Conservation (phyloP, 306 rosid genomes). For the Hippophae rhamnoides region DNA sequence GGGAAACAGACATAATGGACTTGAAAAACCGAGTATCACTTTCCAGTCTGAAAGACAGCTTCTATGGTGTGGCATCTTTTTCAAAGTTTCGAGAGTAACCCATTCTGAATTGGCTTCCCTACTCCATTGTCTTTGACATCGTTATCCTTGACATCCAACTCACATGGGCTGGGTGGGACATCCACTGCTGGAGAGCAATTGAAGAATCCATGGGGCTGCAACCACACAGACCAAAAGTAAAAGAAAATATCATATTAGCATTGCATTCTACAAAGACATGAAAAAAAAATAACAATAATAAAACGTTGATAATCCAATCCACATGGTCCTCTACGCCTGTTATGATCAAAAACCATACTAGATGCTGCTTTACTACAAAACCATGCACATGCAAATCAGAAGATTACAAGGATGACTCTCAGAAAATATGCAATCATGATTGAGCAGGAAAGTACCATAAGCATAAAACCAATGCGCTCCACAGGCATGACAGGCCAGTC, state of each 20-base stretch:
- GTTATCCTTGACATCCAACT: slow-evolving; percentile 37
- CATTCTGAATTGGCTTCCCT: slow-evolving; percentile 27
- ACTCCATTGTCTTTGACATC: slow-evolving; percentile 25
- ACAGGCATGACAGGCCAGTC: slow-evolving; percentile 98
- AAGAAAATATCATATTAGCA: too few relatives aligned
- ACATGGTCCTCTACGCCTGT: too few relatives aligned
- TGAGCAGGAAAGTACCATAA: slow-evolving; percentile 35
- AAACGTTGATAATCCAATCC: too few relatives aligned
- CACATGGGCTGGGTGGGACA: slow-evolving; percentile 57
- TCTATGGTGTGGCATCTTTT: neutral
- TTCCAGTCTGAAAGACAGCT: too few relatives aligned
- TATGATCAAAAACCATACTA: too few relatives aligned
- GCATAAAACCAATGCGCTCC: slow-evolving; percentile 73
- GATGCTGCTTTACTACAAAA: too few relatives aligned
- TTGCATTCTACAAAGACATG: too few relatives aligned
- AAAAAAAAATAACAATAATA: too few relatives aligned
- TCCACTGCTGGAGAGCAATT: slow-evolving; percentile 79
- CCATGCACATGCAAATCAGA: slow-evolving; percentile 2
- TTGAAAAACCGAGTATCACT: too few relatives aligned
- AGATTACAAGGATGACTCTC: neutral
- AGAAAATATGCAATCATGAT: neutral
- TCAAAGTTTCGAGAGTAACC: slow-evolving; percentile 38
- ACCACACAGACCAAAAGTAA: slow-evolving; percentile 8
- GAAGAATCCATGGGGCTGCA: slow-evolving; percentile 94
- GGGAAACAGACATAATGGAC: too few relatives aligned